A percentile compares a stretch with the other conserved stretches of the same genome.
Evolutionary conservation across 768 basidiomycete genomes (phyloP).

Genomic region (Fomitopsis serialis): DNA sequence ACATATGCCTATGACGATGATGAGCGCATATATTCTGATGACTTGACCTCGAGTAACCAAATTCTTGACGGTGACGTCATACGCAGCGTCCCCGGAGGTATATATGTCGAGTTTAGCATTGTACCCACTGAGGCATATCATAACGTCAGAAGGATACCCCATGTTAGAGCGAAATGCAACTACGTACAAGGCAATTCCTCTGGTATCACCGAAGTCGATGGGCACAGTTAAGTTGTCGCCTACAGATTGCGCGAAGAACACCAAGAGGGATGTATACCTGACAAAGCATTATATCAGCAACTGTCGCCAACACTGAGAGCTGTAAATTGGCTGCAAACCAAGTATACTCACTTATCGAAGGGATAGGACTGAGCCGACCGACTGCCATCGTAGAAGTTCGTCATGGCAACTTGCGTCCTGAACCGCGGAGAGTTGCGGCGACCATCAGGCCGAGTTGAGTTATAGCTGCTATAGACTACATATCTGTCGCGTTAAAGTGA

Average conservation of each 20-base stretch:
- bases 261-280: slow-evolving; percentile 8
- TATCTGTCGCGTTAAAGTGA: slow-evolving; percentile 8
- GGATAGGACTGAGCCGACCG: slow-evolving; percentile 12
- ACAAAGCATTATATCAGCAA: neutral
- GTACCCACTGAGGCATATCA: slow-evolving; percentile 4
- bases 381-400: slow-evolving; percentile 3
- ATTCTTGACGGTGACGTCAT: slow-evolving; percentile 6
- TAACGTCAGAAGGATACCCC: neutral
- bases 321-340: too few relatives aligned
- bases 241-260: slow-evolving; percentile 4
- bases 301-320: neutral
- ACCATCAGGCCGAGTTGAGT: slow-evolving; percentile 3
- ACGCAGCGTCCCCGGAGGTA: neutral
- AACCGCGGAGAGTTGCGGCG: slow-evolving; percentile 6
- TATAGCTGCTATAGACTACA: neutral
- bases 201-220: slow-evolving; percentile 5
- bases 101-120: slow-evolving; percentile 5
- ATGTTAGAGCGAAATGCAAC: neutral
- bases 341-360: slow-evolving; percentile 11
- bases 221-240: slow-evolving; percentile 5
- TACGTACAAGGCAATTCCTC: slow-evolving; percentile 12
- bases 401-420: slow-evolving; percentile 9
- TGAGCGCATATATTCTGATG: slow-evolving; percentile 7
- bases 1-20: slow-evolving; percentile 10
- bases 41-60: slow-evolving; percentile 10